Conservation (phyloP, 1,139 yeast species). For the Pichia sp. region DNA sequence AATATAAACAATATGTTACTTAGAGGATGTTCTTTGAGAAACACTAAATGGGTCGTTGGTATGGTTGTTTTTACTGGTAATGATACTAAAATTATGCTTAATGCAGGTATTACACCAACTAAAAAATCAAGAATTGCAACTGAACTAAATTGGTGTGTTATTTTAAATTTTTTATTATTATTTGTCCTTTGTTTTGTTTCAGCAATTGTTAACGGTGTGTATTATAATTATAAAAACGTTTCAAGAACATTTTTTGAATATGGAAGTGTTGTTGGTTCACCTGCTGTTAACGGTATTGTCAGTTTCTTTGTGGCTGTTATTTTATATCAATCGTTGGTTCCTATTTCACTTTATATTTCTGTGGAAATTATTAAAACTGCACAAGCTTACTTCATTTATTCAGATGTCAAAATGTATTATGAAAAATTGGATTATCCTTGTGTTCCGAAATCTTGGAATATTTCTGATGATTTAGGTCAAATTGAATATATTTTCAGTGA, state of each 20-base stretch:
- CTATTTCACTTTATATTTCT: slow-evolving; percentile 90
- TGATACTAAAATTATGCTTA: slow-evolving; percentile 89
- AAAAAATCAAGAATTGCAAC: slow-evolving; percentile 77
- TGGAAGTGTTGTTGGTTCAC: slow-evolving; percentile 54
- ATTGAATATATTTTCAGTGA: slow-evolving; percentile 94
- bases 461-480: slow-evolving; percentile 95
- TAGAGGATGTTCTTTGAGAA: slow-evolving; percentile 88
- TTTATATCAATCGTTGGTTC: slow-evolving; percentile 85
- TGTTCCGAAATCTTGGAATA: slow-evolving; percentile 94
- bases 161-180: slow-evolving; percentile 68
- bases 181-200: slow-evolving; percentile 77
- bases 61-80: slow-evolving; percentile 83
- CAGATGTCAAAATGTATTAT: slow-evolving; percentile 84
- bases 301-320: slow-evolving; percentile 87
- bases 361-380: slow-evolving; percentile 91
- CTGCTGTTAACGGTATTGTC: slow-evolving; percentile 76
- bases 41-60: slow-evolving; percentile 92
- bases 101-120: slow-evolving; percentile 89
- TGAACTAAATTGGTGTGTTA: slow-evolving; percentile 76
- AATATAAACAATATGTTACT: slow-evolving; percentile 72
- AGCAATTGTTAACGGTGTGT: slow-evolving; percentile 77
- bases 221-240: slow-evolving; percentile 45
- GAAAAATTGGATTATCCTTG: slow-evolving; percentile 86
- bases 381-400: slow-evolving; percentile 89
- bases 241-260: slow-evolving; percentile 71